Conservation (phyloP, 192 early-diverging fungal species). For the Coemansia sp. region DNA sequence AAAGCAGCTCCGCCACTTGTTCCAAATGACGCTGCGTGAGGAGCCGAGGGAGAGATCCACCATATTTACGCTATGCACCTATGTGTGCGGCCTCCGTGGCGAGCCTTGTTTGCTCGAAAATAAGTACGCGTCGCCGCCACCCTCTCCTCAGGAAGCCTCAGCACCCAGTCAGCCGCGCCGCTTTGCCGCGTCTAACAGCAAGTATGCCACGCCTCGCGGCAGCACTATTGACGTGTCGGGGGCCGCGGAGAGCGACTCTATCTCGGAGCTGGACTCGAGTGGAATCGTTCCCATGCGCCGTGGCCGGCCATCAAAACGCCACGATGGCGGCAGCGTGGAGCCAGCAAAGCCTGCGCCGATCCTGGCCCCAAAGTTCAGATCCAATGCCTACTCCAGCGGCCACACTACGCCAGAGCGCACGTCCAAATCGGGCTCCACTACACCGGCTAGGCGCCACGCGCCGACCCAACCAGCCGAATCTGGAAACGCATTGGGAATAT, state of each 20-base stretch:
- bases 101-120: constrained; percentile 50
- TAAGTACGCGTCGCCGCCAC: constrained; percentile 42
- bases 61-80: constrained; percentile 78
- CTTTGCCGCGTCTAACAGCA: constrained; percentile 32
- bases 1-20: constrained; percentile 58
- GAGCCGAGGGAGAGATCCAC: constrained; percentile 77
- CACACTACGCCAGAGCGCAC: constrained; percentile 4
- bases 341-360: background rate
- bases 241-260: constrained; percentile 22
- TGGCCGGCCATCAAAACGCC: constrained; percentile 70
- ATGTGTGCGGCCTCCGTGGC: constrained; percentile 64
- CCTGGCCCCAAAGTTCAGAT: background rate
- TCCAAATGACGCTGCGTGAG: constrained; percentile 76
- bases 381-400: constrained; percentile 4
- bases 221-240: constrained; percentile 28
- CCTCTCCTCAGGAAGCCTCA: constrained; percentile 18
- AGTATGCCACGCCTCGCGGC: constrained; percentile 29
- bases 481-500: constrained; percentile 31
- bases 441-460: constrained; percentile 20
- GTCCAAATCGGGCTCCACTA: constrained; percentile 10
- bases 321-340: constrained; percentile 3
- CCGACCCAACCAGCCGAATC: background rate
- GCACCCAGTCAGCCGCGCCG: constrained; percentile 34
- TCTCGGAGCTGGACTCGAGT: constrained; percentile 52
- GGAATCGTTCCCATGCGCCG: constrained; percentile 86